Percentiles rank a stretch among this genome's conserved stretches.
Conservation (phyloP, 2,329 filamentous ascomycete species). For the Pseudogymnoascus destructans region DNA sequence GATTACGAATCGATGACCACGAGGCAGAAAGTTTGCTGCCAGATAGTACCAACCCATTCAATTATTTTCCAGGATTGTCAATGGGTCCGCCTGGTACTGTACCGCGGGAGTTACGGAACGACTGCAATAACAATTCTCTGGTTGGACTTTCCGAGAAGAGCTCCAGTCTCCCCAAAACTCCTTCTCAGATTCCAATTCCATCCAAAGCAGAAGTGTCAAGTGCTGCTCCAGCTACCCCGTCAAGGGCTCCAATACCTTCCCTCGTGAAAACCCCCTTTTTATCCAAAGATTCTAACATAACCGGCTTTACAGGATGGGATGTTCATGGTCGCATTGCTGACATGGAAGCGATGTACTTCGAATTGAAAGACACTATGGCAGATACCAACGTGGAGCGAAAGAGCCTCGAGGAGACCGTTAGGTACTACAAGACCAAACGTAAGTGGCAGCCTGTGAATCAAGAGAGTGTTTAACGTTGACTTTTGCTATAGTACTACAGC, state of each 20-base stretch:
- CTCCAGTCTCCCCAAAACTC: slow-evolving; percentile 20
- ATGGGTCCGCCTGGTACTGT: slow-evolving; percentile 12
- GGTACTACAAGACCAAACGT: slow-evolving; percentile 52
- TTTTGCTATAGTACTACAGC: slow-evolving; percentile 1
- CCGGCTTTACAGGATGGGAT: slow-evolving; percentile 58
- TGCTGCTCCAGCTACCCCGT: slow-evolving; percentile 25
- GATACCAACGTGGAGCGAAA: slow-evolving; percentile 54
- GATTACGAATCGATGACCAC: slow-evolving; percentile 22
- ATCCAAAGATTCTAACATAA: slow-evolving; percentile 61
- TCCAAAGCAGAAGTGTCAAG: slow-evolving; percentile 20
- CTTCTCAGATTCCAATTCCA: slow-evolving; percentile 25
- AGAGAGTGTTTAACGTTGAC: slow-evolving; percentile 15
- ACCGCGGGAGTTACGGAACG: slow-evolving; percentile 16
- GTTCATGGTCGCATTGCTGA: slow-evolving; percentile 62
- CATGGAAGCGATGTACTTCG: slow-evolving; percentile 61
- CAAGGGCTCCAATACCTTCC: slow-evolving; percentile 29
- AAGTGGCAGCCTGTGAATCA: slow-evolving; percentile 22
- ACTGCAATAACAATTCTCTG: slow-evolving; percentile 18
- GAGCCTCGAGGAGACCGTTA: slow-evolving; percentile 59
- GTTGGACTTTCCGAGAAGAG: slow-evolving; percentile 14
- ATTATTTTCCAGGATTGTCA: not conserved
- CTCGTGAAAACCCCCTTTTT: slow-evolving; percentile 41
- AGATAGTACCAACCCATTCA: not conserved
- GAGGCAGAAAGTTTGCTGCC: slow-evolving; percentile 4
- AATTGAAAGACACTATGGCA: slow-evolving; percentile 60